phyloP scores from a whole-genome alignment of 2,329 filamentous ascomycete species.

The Drechmeria coniospora region DNA sequence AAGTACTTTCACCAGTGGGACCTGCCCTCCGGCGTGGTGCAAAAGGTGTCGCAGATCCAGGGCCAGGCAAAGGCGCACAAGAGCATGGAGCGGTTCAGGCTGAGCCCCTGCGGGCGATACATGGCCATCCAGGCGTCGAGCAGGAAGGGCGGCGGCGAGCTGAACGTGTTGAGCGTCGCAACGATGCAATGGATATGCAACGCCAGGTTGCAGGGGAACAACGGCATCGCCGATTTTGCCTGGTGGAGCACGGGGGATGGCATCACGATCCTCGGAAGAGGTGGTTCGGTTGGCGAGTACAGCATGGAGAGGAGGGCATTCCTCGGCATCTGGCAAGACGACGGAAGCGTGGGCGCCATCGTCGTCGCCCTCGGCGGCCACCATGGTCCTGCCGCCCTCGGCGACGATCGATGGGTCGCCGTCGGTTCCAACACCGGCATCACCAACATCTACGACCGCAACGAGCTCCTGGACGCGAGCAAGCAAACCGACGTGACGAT shows the following conservation, averaged over 20 bases:
- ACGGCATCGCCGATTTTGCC: conserved; percentile 76
- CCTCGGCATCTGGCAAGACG: conserved; percentile 73
- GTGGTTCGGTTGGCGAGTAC: conserved; percentile 85
- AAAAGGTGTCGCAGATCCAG: conserved; percentile 64
- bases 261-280: conserved; percentile 68
- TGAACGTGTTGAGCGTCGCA: conserved; percentile 68
- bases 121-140: conserved; percentile 70
- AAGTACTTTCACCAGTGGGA: conserved; percentile 95
- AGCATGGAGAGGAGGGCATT: conserved; percentile 53
- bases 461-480: conserved; percentile 35
- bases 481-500: conserved; percentile 30
- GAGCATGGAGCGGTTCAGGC: conserved; percentile 78
- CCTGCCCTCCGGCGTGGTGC: conserved; percentile 61
- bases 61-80: conserved; percentile 70
- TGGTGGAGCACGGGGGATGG: conserved; percentile 85
- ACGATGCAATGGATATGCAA: conserved; percentile 82
- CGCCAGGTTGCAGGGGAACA: conserved; percentile 64
- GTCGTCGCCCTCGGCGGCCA: conserved; percentile 64
- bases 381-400: conserved; percentile 44
- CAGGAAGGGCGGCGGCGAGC: conserved; percentile 70
- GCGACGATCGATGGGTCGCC: conserved; percentile 77
- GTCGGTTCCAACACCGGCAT: conserved; percentile 78
- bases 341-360: conserved; percentile 75
- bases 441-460: conserved; percentile 83
- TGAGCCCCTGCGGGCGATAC: conserved; percentile 74